These are phyloP conservation scores for Phialemonium atrogriseum DNA, from an alignment of 2,329 filamentous ascomycete species.

Conservation along the genomic window DNA sequence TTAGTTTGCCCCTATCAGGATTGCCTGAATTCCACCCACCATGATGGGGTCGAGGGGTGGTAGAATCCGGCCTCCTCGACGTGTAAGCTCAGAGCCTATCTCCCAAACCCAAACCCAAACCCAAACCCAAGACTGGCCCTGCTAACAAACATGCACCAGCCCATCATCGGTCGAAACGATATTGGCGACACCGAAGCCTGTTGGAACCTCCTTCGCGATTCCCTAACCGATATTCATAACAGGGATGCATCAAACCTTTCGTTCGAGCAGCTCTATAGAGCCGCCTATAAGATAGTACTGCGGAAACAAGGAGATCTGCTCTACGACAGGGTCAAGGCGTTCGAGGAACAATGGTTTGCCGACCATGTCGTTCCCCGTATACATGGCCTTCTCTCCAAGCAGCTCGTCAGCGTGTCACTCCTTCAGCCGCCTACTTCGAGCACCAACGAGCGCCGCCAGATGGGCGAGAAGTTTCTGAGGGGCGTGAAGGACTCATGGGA, in stretches of 20 bases:
- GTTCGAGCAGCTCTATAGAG: slow-evolving; percentile 92
- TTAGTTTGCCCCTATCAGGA: too few relatives aligned
- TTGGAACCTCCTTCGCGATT: slow-evolving; percentile 69
- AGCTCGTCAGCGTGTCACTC: slow-evolving; percentile 53
- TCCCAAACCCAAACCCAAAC: too few relatives aligned
- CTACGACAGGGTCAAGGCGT: slow-evolving; percentile 70
- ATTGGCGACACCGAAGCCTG: slow-evolving; percentile 75
- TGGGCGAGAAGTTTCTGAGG: slow-evolving; percentile 75
- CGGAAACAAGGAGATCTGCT: slow-evolving; percentile 77
- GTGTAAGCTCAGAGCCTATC: too few relatives aligned
- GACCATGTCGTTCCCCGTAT: slow-evolving; percentile 66
- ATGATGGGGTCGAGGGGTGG: too few relatives aligned
- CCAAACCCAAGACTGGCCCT: slow-evolving; percentile 17
- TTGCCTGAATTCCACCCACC: too few relatives aligned
- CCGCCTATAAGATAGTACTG: slow-evolving; percentile 87
- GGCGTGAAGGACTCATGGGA: slow-evolving; percentile 74
- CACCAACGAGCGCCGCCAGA: slow-evolving; percentile 68
- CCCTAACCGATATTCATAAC: slow-evolving; percentile 80
- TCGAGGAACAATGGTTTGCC: slow-evolving; percentile 76
- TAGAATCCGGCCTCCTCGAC: slow-evolving; percentile 3
- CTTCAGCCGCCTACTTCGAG: slow-evolving; percentile 50
- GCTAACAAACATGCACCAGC: not conserved
- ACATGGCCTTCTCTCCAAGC: slow-evolving; percentile 59
- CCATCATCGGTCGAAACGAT: slow-evolving; percentile 30
- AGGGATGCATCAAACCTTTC: slow-evolving; percentile 85